Base-by-base conservation (phyloP, 345 rosid species). In the Streptanthus diversifolius region DNA sequence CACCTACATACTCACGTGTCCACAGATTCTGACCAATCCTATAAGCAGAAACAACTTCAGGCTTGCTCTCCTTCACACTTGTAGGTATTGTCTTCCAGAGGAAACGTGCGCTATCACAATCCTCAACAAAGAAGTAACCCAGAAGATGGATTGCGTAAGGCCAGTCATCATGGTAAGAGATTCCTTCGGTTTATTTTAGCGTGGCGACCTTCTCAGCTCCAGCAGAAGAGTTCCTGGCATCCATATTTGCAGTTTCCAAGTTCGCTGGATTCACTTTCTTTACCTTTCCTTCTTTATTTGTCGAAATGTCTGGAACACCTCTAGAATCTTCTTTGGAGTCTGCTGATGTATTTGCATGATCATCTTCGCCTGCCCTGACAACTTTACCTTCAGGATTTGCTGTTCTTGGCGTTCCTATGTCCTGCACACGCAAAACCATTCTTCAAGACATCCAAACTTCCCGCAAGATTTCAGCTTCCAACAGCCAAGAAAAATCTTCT, bases 71-170 rank as follows among this genome's bases (percentile, higher is more conserved):
- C 73, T 88, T 91, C 49, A 88, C 66, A 9, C 73, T 36, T 3
- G 82, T 45, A 67, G 95, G 93, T 72, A 95, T 85, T 6, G 95
- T 78, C 67, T 89, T 90, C 97, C 97, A 93, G 15, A 87, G 85
- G 73, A 86, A 93, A 44, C 97, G 83, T 0, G 96, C 87, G 30
- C 92, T 86, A 36, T 86, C 87, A 72, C 82, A 78, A 74, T 89
- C 97, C 17, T 87, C 77, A 3, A 67, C 79, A 76, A 86, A 91
- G 35, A 85, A 66, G 72, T 87, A 82, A 44, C 85, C 93, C 2
- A 91, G 89, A 36, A 90, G 91, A 79, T 87, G 95, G 72, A 92
- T 80, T 5, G 80, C 80, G 63, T 86, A 93, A 49, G 96, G 97
- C 98, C 97, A 93, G 14, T 93, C 92, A 60, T 82, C 92, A 55